Evolutionary conservation across 1,139 yeast genomes (phyloP), one percentile per base, ranked within the genome.

Genomic region (Suhomyces panamericanus): DNA sequence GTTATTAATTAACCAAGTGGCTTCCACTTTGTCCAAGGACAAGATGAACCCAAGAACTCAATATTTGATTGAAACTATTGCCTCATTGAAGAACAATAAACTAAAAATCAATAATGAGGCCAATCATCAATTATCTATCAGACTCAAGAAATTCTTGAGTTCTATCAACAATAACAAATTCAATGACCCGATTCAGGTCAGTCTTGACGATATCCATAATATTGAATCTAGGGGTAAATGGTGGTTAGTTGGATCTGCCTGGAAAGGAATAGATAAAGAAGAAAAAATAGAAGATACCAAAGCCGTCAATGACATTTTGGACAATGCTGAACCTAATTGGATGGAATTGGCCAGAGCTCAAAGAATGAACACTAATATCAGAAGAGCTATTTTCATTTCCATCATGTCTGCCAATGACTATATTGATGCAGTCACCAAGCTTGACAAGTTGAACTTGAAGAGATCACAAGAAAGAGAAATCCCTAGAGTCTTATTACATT

Each of bases 201-300:
- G 89, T 2, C 70, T 95, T 29, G 84, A 81, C 39, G 99, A 95
- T 67, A 90, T 95, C 47, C 81, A 80, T 41, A 81, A 80, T 50
- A 77, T 88, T 26, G 87, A 83, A 11, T 79, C 84, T 0, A 79
- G 83, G 51, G 99, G 99, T 45, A 93, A 91, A 64, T 95, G 99
- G 99, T 95, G 99, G 99, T 73, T 93, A 35, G 91, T 95, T 31
- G 99, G 99, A 37, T 87, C 98, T 3, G 96, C 99, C 0, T 93
- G 98, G 97, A 87, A 81, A 58, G 91, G 91, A 1, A 58, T 60
- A 41, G 75, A 73, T 28, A 58, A 57, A 50, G 58, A 55, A 12
- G 52, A 57, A 12, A 63, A 49, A 2, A 43, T 44, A 3, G 68
- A 64, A 11, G 64, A 57, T 12, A 54, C 60, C 14, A 61, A 63